phyloP scores from a whole-genome alignment of 257 asterid species.

The Nicotiana noctiflora region DNA sequence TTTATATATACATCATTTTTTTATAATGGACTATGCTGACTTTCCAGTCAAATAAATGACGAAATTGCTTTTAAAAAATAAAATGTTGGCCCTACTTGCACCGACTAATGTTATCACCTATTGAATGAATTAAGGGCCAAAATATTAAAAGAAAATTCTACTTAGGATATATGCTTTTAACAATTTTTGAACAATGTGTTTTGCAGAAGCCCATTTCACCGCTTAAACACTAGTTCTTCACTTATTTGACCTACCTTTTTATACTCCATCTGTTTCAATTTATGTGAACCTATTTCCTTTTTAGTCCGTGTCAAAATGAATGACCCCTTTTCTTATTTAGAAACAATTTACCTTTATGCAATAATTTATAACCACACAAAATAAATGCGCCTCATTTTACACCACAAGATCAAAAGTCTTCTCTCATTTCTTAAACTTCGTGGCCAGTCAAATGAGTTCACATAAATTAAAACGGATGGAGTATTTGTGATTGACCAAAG shows the following conservation, averaged over 20 bases:
- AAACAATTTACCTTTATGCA: too few relatives aligned
- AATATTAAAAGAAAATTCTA: background rate
- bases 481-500: background rate
- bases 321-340: too few relatives aligned
- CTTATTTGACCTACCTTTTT: background rate
- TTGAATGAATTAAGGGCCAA: background rate
- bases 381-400: too few relatives aligned
- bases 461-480: too few relatives aligned
- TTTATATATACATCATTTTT: background rate
- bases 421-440: too few relatives aligned
- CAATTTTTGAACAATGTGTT: background rate
- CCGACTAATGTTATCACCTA: background rate
- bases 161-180: background rate
- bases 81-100: constrained; percentile 1
- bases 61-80: background rate
- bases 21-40: background rate
- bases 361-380: too few relatives aligned
- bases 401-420: too few relatives aligned
- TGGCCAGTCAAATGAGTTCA: too few relatives aligned
- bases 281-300: too few relatives aligned
- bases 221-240: background rate
- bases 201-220: constrained; percentile 2
- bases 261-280: too few relatives aligned
- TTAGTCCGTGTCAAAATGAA: too few relatives aligned
- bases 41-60: background rate